These are phyloP conservation scores for Aspergillus nidulans DNA, from an alignment of 495 filamentous ascomycete species.

Conservation along the genomic window DNA sequence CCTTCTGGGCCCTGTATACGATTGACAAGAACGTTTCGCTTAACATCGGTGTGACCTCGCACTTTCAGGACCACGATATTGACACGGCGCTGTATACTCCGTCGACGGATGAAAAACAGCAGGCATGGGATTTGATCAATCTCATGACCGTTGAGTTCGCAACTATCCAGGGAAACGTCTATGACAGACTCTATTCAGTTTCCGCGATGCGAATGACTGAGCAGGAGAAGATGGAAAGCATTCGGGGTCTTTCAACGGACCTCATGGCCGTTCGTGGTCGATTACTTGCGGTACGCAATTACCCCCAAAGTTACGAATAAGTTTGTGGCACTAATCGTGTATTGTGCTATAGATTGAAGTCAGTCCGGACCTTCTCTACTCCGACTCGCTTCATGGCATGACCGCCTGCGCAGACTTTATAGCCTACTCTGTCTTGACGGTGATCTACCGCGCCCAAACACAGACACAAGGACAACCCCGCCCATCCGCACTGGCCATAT, in stretches of 20 bases:
- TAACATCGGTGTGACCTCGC: slow-evolving; percentile 24
- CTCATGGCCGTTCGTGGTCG: slow-evolving; percentile 21
- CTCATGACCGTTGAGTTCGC: slow-evolving; percentile 24
- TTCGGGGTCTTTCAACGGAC: slow-evolving; percentile 16
- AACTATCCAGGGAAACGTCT: slow-evolving; percentile 20
- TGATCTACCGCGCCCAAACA: slow-evolving; percentile 26
- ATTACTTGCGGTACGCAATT: slow-evolving; percentile 16
- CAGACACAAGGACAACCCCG: neutral
- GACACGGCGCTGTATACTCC: slow-evolving; percentile 19
- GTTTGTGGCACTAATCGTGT: too few relatives aligned
- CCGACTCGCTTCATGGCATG: slow-evolving; percentile 27
- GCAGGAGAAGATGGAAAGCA: slow-evolving; percentile 5
- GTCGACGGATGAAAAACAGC: slow-evolving; percentile 12
- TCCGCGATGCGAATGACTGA: slow-evolving; percentile 11
- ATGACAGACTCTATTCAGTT: slow-evolving; percentile 22
- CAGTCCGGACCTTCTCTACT: slow-evolving; percentile 20
- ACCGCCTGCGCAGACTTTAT: slow-evolving; percentile 28
- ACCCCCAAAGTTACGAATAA: too few relatives aligned
- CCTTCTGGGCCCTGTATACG: slow-evolving; percentile 25
- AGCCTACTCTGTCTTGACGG: slow-evolving; percentile 23
- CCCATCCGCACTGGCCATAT: slow-evolving; percentile 17
- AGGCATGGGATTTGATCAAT: slow-evolving; percentile 23
- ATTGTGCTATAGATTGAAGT: slow-evolving; percentile 30
- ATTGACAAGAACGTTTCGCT: slow-evolving; percentile 26
- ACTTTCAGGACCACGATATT: slow-evolving; percentile 28